Percentiles rank a stretch among this genome's conserved stretches.
Evolutionary conservation across 176 grass and related monocot species (phyloP).

Genomic region (Themeda triandra): DNA sequence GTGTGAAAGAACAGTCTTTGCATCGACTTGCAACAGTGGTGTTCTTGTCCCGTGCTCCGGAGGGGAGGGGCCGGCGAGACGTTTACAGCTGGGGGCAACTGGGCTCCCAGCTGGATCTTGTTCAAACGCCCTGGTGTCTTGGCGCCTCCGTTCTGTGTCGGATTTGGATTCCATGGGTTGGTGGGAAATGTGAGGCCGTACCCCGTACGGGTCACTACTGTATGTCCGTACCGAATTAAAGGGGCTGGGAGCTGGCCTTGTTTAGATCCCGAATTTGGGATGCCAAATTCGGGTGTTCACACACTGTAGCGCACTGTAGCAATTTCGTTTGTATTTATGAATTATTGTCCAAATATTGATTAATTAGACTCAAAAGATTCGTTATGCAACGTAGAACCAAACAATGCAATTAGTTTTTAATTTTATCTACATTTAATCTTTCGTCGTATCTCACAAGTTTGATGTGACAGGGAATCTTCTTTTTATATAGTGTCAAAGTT

Average conservation of each 20-base stretch:
- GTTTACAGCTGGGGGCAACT: not conserved
- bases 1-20: conserved; percentile 23
- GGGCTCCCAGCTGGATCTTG: conserved; percentile 28
- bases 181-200: conserved; percentile 33
- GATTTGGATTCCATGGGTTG: not conserved
- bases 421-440: too few species aligned
- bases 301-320: too few species aligned
- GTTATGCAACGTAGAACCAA: too few species aligned
- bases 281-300: too few species aligned
- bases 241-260: not conserved
- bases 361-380: too few species aligned
- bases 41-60: conserved; percentile 6
- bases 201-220: conserved; percentile 26
- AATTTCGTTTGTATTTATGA: too few species aligned
- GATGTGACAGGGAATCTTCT: too few species aligned
- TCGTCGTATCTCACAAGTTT: too few species aligned
- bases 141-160: conserved; percentile 10
- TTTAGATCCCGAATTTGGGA: too few species aligned
- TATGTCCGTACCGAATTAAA: conserved; percentile 17
- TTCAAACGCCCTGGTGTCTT: conserved; percentile 19
- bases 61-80: not conserved
- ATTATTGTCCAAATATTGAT: too few species aligned
- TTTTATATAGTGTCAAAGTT: too few species aligned
- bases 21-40: conserved; percentile 36
- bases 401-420: too few species aligned